Evolutionary conservation across 495 filamentous ascomycete species (phyloP), one percentile per base, ranked within the genome.

Genomic region (Hypomontagnella submonticulosa): DNA sequence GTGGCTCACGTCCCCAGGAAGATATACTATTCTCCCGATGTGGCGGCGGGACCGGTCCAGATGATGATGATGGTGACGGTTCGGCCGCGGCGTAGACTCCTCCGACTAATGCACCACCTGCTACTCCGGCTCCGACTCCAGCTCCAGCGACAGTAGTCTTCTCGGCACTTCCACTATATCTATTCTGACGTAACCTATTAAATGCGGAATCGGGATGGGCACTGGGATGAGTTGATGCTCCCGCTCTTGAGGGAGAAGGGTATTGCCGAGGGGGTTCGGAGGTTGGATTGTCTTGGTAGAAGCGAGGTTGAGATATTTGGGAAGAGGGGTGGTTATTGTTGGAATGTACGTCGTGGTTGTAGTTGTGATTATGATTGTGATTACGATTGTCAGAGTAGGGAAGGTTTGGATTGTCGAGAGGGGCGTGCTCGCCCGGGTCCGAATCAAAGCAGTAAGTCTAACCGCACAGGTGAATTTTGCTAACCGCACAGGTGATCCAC

Each of bases 141-240:
- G 33, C 43, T 37, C 34, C 42, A 41, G 40, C 47, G 19, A 62
- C 52, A 27, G 19, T 11, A 44, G 49, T 41, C 34, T 15, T 72
- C 50, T 43, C 63, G 50, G 32, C 68, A 15, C 36, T 72, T 67
- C 72, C 71, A 56, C 73, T 78, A 61, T 72, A 67, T 57, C 77
- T 61, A 56, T 74, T 73, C 11, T 76, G 66, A 47, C 77, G 75
- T 48, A 81, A 67, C 53, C 69, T 70, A 51, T 75, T 73, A 60
- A 79, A 82, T 11, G 78, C 50, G 18, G 79, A 77, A 32, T 80
- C 79, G 23, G 80, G 78, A 60, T 80, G 81, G 40, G 75, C 75
- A 18, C 75, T 63, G 6, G 79, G 75, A 4, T 67, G 66, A 27
- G 33, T 43, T 37, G 57, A 52, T 42, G 65, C 34, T 30, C 15